These are phyloP conservation scores for Calocybe gambosa DNA, from an alignment of 1,284 basidiomycete genomes.

Conservation along the genomic window DNA sequence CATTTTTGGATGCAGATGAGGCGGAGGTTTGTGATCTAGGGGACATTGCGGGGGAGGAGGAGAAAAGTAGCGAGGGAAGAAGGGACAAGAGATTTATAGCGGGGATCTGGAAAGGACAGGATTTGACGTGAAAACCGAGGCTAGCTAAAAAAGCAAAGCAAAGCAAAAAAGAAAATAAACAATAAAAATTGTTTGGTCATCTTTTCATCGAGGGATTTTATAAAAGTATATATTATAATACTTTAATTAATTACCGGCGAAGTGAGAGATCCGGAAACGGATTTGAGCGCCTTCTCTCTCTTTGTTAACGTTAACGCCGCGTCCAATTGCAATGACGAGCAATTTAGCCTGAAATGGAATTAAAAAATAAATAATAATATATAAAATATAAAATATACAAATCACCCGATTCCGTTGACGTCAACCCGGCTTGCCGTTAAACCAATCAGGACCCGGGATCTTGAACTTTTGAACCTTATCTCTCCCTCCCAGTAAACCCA, in stretches of 20 bases:
- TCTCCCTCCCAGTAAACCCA: background rate
- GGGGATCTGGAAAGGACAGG: constrained; percentile 31
- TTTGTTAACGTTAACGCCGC: constrained; percentile 1
- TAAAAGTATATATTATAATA: no score
- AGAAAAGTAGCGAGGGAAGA: constrained; percentile 20
- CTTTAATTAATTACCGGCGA: constrained; percentile 23
- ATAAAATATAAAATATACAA: background rate
- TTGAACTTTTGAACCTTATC: constrained; percentile 29
- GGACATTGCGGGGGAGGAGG: constrained; percentile 38
- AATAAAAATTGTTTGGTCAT: constrained; percentile 16
- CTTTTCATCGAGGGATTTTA: constrained; percentile 22
- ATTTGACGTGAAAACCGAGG: constrained; percentile 21
- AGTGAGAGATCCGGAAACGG: constrained; percentile 22
- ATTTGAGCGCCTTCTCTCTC: background rate
- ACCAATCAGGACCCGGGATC: constrained; percentile 1
- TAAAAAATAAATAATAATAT: no score
- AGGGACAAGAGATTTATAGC: constrained; percentile 29
- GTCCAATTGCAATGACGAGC: background rate
- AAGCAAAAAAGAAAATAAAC: background rate
- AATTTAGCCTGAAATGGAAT: constrained; percentile 15
- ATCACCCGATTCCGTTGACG: constrained; percentile 13
- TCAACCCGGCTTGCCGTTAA: constrained; percentile 13
- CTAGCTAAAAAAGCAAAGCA: background rate
- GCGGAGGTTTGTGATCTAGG: constrained; percentile 35
- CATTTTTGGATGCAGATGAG: constrained; percentile 29